phyloP scores from a whole-genome alignment of 2,329 filamentous ascomycete species.

The Pseudogymnoascus verrucosus region DNA sequence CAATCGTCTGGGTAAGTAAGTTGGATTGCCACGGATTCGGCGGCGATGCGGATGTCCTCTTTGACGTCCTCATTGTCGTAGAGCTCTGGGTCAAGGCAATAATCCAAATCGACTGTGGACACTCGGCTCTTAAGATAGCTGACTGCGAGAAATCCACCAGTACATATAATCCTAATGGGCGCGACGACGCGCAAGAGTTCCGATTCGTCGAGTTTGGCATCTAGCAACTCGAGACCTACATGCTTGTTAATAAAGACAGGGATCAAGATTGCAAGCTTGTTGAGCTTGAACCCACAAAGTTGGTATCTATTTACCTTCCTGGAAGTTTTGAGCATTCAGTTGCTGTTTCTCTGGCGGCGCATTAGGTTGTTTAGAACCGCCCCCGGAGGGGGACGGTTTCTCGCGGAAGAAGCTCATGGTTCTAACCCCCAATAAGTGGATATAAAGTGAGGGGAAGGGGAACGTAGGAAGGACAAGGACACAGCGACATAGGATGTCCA shows the following conservation, averaged over 20 bases:
- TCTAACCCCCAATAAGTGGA: not conserved
- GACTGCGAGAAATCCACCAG: slow-evolving; percentile 14
- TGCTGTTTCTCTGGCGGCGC: too few relatives aligned
- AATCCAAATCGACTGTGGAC: slow-evolving; percentile 14
- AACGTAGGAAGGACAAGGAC: too few relatives aligned
- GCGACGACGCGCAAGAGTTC: not conserved
- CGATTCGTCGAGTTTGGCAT: not conserved
- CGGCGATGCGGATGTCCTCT: not conserved
- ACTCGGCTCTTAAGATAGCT: slow-evolving; percentile 10
- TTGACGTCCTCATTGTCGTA: slow-evolving; percentile 6
- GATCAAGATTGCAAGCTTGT: too few relatives aligned
- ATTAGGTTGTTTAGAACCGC: too few relatives aligned
- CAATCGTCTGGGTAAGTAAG: slow-evolving; percentile 11
- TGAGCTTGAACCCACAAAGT: too few relatives aligned
- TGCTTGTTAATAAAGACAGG: not conserved
- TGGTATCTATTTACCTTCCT: too few relatives aligned
- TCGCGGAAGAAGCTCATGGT: too few relatives aligned
- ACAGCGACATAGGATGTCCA: too few relatives aligned
- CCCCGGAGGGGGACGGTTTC: too few relatives aligned
- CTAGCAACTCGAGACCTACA: not conserved
- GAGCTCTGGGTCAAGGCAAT: slow-evolving; percentile 14
- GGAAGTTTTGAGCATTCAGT: too few relatives aligned
- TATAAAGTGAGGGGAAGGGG: too few relatives aligned
- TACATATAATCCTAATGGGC: slow-evolving; percentile 14
- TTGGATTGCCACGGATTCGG: not conserved